Base-by-base conservation (phyloP, 768 basidiomycete genomes). In the Serendipita sp. region DNA sequence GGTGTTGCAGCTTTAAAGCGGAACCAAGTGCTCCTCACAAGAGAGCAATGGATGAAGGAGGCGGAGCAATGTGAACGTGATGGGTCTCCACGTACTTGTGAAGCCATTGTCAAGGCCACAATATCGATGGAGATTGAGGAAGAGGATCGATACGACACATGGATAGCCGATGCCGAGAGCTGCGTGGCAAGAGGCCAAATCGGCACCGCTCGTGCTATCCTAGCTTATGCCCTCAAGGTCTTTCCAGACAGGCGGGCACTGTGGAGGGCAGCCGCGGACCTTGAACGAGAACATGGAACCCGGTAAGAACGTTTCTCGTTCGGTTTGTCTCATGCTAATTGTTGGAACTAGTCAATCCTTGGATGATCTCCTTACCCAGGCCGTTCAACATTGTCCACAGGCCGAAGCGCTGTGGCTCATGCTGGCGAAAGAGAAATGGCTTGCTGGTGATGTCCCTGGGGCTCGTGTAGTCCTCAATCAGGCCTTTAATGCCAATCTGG, bases 371-470 rank as follows among this genome's bases (percentile, higher is more conserved):
- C 81, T 97, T 44, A 77, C 77, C 48, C 81, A 86, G 33, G 93
- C 95, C 0, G 91, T 94, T 26, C 79, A 86, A 62, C 85, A 92
- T 70, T 95, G 92, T 68, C 96, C 95, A 0, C 90, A 93, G 67
- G 94, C 93, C 1, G 95, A 98, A 72, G 88, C 92, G 0, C 76
- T 99, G 3, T 98, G 96, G 96, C 79, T 98, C 33, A 98, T 98
- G 93, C 82, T 86, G 60, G 96, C 95, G 2, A 99, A 99, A 74
- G 95, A 98, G 75, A 90, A 91, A 71, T 99, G 95, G 95, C 70
- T 91, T 16, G 76, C 79, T 11, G 90, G 89, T 4, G 90, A 98
- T 69, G 90, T 98, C 14, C 82, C 85, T 1, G 87, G 85, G n/a
- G 91, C 96, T 1, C 86, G 93, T 38, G 83, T 85, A 66, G 88